Conservation (phyloP, 805 yeast genomes). For the Kazachstania martiniae region DNA sequence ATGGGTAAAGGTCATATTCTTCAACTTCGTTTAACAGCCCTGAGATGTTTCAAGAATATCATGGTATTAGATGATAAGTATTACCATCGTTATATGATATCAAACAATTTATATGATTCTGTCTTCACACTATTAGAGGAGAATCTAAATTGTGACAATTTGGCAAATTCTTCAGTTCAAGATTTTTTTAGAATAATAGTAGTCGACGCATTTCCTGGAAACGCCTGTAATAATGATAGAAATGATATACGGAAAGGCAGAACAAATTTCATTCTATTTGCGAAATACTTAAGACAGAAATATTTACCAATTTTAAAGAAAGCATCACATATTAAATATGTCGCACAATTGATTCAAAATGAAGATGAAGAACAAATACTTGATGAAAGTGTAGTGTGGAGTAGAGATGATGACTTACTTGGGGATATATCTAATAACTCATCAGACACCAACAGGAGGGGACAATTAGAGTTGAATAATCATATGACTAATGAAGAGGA, state of each 20-base stretch:
- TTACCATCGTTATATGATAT: constrained; percentile 46
- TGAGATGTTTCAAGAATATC: constrained; percentile 57
- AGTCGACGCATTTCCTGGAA: constrained; percentile 10
- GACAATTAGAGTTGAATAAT: no score
- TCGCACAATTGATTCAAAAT: no score
- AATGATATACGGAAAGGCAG: neutral
- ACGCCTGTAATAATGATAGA: constrained; percentile 3
- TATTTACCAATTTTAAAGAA: no score
- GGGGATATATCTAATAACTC: neutral
- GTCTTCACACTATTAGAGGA: constrained; percentile 40
- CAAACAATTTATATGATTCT: constrained; percentile 39
- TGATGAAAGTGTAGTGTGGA: no score
- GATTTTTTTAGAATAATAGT: constrained; percentile 48
- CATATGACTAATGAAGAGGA: no score
- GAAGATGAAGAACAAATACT: no score
- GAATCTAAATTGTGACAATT: constrained; percentile 42
- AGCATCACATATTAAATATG: no score
- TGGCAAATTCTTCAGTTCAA: constrained; percentile 65
- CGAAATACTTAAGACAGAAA: no score
- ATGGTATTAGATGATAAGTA: constrained; percentile 51
- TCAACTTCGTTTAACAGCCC: constrained; percentile 53
- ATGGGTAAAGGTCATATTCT: constrained; percentile 30
- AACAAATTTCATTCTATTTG: no score
- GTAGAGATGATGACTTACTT: neutral
- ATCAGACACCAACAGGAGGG: neutral